These are phyloP conservation scores for Diplodia intermedia DNA, from an alignment of 2,329 filamentous ascomycete species.

Conservation along the genomic window DNA sequence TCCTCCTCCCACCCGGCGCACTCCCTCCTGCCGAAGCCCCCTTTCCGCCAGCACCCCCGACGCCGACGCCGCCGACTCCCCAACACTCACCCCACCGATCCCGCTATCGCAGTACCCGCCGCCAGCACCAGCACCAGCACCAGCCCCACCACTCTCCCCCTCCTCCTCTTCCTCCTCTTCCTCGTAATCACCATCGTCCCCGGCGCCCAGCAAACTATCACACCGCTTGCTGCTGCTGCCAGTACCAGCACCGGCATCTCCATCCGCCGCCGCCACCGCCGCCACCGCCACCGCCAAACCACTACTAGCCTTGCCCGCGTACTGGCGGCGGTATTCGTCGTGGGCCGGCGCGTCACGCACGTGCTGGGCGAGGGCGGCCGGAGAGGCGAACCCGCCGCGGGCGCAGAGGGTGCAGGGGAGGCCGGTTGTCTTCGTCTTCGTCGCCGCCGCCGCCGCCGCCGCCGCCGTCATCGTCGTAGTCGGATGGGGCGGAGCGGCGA, in stretches of 20 bases:
- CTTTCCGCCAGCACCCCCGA: too few relatives aligned
- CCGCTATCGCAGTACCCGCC: too few relatives aligned
- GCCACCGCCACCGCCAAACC: too few relatives aligned
- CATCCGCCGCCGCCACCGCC: background rate
- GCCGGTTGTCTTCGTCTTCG: background rate
- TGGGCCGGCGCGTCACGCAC: background rate
- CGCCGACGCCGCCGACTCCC: background rate
- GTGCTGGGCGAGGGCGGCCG: conserved; percentile 9
- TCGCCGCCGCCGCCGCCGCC: background rate
- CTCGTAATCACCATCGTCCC: background rate
- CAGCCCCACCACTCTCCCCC: too few relatives aligned
- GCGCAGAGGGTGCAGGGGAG: background rate
- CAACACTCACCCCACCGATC: background rate
- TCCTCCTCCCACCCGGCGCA: too few relatives aligned
- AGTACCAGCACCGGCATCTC: too few relatives aligned
- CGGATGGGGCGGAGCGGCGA: background rate
- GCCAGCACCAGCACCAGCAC: background rate
- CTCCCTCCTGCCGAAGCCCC: too few relatives aligned
- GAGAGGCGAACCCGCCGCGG: background rate
- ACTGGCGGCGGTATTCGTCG: too few relatives aligned
- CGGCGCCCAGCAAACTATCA: background rate
- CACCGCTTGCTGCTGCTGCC: background rate
- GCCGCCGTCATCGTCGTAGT: background rate
- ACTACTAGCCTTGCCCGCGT: too few relatives aligned
- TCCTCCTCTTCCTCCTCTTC: background rate